Base-by-base conservation (phyloP, 306 rosid species). In the Malus asiatica region DNA sequence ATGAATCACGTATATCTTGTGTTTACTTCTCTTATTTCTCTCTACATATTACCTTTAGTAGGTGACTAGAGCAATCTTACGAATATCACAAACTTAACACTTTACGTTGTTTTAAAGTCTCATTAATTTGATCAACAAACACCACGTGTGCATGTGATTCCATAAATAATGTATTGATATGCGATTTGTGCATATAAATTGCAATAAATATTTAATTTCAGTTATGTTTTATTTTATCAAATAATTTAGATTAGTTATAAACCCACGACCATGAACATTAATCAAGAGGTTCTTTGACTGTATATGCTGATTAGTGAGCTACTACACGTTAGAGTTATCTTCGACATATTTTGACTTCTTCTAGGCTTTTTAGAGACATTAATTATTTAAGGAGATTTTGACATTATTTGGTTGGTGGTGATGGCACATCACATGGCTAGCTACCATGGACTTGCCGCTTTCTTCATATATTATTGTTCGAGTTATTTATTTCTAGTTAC, bases 311-410 rank as follows among this genome's bases (percentile, higher is more conserved):
- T 4, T 4, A 53, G 4, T 19, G 59, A 53, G n/a, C 57, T 51
- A 57, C 15, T 27, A 60, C 3, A 8, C 8, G 19, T 8, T 62
- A n/a, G 33, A 62, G 38, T 33, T 65, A 65, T 65, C 29, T 62
- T 80, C 29, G 20, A 23, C 40, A 8, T 44, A 52, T 75, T 66
- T 30, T 70, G 69, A 75, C 80, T 53, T 74, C 46, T 80, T 74
- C 77, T 62, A 63, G 77, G 30, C 45, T 40, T 61, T 30, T 61
- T 30, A 61, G 8, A 13, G 19, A 15, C 59, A 10, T 40, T 23
- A 57, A 8, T 57, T 18, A 55, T 18, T 55, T 2, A n/a, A 72
- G 55, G 67, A 25, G 30, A 30, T 58, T 55, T 33, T 33, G 9
- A 19, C 66, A 71, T 57, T 14, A 15, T 71, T 38, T 7, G 35